Conservation (phyloP, 129 eudicot species). For the Arctium lappa region DNA sequence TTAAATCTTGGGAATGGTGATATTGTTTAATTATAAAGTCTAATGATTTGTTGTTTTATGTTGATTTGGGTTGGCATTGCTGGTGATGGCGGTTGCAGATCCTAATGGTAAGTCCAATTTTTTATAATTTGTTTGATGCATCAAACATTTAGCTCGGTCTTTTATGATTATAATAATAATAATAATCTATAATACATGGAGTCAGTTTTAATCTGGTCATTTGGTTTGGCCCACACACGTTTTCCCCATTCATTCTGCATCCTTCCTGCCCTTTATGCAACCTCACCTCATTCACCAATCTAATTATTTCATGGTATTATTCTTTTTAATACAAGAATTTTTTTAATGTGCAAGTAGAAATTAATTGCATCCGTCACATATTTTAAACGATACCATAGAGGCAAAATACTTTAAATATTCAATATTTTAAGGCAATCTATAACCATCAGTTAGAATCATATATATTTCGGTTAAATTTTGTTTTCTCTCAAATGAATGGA, state of each 20-base stretch:
- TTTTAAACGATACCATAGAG: neutral
- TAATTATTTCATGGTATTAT: neutral
- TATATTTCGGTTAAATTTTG: no score
- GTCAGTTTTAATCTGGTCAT: neutral
- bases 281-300: slow-evolving; percentile 9
- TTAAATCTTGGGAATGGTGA: neutral
- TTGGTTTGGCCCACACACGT: slow-evolving; percentile 30
- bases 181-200: neutral
- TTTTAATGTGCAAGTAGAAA: neutral
- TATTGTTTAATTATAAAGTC: slow-evolving; percentile 2
- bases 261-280: slow-evolving; percentile 13
- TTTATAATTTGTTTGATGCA: neutral
- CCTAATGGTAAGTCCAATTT: slow-evolving; percentile 60
- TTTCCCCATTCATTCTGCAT: slow-evolving; percentile 27
- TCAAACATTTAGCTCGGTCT: neutral
- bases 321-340: neutral
- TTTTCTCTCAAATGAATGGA: no score
- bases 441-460: no score
- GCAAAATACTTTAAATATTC: neutral
- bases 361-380: neutral
- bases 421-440: no score
- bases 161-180: neutral
- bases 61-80: slow-evolving; percentile 17
- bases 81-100: slow-evolving; percentile 42
- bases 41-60: neutral